Base-by-base conservation (phyloP, 805 yeast species). In the Blastobotrys parvus region DNA sequence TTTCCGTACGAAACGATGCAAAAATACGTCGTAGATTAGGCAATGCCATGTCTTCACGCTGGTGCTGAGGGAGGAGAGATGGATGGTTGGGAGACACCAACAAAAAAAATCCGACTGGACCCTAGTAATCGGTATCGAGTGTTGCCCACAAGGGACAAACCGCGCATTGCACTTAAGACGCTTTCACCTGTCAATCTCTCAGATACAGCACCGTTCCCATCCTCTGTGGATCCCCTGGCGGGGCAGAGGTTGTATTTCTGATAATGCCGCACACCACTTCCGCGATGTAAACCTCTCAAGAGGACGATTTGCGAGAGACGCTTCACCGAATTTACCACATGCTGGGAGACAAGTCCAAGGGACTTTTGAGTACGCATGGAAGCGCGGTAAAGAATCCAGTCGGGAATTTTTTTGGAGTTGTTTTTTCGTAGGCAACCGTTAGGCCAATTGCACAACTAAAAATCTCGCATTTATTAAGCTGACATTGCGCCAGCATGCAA, bases 1-100 rank as follows among this genome's bases (percentile, higher is more conserved):
- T 94, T 49, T 85, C 94, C 2, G 92, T 76, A 16, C 95, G 64
- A 56, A 86, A 85, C 3, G 92, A 81, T 18, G 88, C 78, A 57
- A 86, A 86, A 35, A 86, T 80, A 45, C 85, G 68, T 38, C 95
- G 65, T 35, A 87, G 74, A 55, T 87, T 85, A 35, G 84, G 87
- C 35, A 86, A 66, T 52, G 80, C 78, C 80, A 32, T 32, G n/a
- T 25, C 11, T 25, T 25, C 29, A 11, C 7, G 11, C 29, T 11
- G 29, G 29, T 25, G 29, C 11, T 25, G 29, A 8, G 29, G n/a
- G n/a, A n/a, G n/a, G n/a, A n/a, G n/a, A n/a, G n/a, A n/a, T n/a
- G n/a, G n/a, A n/a, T n/a, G n/a, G n/a, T n/a, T n/a, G n/a, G n/a
- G n/a, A n/a, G n/a, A n/a, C n/a, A n/a, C n/a, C n/a, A 25, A 25